Conservation (phyloP, 2,329 filamentous ascomycete species). For the Monosporascus sp. region DNA sequence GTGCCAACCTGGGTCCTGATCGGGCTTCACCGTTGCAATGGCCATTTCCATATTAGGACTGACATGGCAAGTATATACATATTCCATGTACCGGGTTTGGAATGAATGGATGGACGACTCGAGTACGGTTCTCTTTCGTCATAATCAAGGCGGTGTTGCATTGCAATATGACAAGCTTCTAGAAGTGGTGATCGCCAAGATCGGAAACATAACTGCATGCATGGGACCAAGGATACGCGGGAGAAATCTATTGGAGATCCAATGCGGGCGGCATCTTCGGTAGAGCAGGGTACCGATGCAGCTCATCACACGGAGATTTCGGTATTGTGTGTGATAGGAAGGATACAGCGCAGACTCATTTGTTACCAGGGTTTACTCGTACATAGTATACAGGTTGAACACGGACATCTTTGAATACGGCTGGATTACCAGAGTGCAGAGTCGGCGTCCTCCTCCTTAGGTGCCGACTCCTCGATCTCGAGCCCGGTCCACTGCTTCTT, state of each 20-base stretch:
- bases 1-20: background rate
- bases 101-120: too few species aligned
- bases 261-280: too few species aligned
- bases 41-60: background rate
- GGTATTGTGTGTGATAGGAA: too few species aligned
- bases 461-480: conserved; percentile 14
- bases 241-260: background rate
- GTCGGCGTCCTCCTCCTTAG: conserved; percentile 10
- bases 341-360: background rate
- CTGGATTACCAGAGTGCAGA: conserved; percentile 14
- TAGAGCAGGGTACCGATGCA: too few species aligned
- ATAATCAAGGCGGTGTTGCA: too few species aligned
- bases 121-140: too few species aligned
- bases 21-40: background rate
- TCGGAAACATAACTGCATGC: background rate
- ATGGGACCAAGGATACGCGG: background rate
- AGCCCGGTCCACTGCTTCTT: conserved; percentile 29
- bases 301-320: too few species aligned
- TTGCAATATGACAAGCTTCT: conserved; percentile 4
- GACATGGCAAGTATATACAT: background rate
- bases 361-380: background rate
- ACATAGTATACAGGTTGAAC: conserved; percentile 2
- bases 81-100: background rate
- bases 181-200: conserved; percentile 6
- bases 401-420: conserved; percentile 5